Evolutionary conservation across 1,284 basidiomycete genomes (phyloP).

Genomic region (Sanghuangporus baumii): DNA sequence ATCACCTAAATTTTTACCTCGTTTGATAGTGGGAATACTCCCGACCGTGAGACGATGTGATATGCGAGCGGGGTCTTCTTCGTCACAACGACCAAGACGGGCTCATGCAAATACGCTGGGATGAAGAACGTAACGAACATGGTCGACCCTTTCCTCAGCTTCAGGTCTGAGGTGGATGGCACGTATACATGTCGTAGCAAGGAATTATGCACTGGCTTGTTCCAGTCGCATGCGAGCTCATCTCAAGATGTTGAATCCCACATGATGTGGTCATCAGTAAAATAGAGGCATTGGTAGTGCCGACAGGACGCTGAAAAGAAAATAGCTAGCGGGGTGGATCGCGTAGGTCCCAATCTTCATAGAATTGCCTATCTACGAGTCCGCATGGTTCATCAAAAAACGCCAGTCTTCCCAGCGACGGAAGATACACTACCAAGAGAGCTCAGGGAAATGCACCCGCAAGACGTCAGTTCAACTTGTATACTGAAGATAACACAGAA

Average conservation of each 20-base stretch:
- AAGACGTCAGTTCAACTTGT: conserved; percentile 21
- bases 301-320: background rate
- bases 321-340: background rate
- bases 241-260: conserved; percentile 98
- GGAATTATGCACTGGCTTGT: conserved; percentile 89
- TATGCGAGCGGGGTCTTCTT: conserved; percentile 70
- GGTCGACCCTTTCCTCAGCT: conserved; percentile 70
- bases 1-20: conserved; percentile 76
- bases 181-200: conserved; percentile 93
- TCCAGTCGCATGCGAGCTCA: conserved; percentile 96
- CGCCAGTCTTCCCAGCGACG: background rate
- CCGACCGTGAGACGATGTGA: conserved; percentile 53
- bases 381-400: conserved; percentile 30
- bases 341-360: conserved; percentile 80
- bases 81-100: conserved; percentile 95
- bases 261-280: conserved; percentile 30
- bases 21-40: conserved; percentile 68
- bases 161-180: conserved; percentile 74
- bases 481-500: conserved; percentile 82
- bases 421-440: conserved; percentile 61
- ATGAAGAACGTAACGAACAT: conserved; percentile 92
- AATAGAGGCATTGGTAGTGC: background rate
- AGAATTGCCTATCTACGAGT: conserved; percentile 95
- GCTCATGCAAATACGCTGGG: conserved; percentile 85
- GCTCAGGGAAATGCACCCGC: conserved; percentile 92